Conservation (phyloP, 352 stramenopile species). For the Pythium rhizo-oryzae region DNA sequence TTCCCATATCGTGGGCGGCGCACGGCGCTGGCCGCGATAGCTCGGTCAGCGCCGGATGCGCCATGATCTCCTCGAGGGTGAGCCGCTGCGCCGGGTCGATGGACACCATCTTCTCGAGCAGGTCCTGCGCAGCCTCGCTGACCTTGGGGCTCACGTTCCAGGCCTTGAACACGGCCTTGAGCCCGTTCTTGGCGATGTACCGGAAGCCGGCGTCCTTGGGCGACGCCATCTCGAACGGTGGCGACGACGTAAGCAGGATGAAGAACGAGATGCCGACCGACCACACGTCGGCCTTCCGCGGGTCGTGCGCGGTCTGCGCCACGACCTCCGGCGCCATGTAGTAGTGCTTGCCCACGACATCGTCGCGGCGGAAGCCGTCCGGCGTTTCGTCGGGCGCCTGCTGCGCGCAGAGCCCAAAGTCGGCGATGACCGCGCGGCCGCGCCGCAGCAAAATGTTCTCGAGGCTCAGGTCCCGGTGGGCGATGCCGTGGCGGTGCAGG, state of each 20-base stretch:
- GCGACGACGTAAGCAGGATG: constrained; percentile 93
- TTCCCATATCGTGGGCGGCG: not conserved
- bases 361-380: constrained; percentile 49
- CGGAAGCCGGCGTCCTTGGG: constrained; percentile 87
- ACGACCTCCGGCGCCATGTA: constrained; percentile 98
- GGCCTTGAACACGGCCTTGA: constrained; percentile 71
- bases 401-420: constrained; percentile 76
- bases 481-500: constrained; percentile 71
- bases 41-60: constrained; percentile 55
- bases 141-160: constrained; percentile 54
- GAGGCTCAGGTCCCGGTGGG: constrained; percentile 96
- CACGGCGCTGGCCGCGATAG: not conserved
- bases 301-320: constrained; percentile 86
- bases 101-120: constrained; percentile 77
- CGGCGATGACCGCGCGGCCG: constrained; percentile 58
- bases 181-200: constrained; percentile 77
- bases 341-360: constrained; percentile 92
- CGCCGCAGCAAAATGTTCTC: constrained; percentile 95
- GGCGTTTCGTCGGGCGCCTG: constrained; percentile 43
- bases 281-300: constrained; percentile 93
- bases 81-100: constrained; percentile 63
- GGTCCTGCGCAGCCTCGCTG: constrained; percentile 56
- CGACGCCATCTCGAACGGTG: constrained; percentile 90
- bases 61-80: constrained; percentile 59
- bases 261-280: constrained; percentile 94